These are phyloP conservation scores for Pholiota conissans DNA, from an alignment of 768 basidiomycete species.

Conservation along the genomic window DNA sequence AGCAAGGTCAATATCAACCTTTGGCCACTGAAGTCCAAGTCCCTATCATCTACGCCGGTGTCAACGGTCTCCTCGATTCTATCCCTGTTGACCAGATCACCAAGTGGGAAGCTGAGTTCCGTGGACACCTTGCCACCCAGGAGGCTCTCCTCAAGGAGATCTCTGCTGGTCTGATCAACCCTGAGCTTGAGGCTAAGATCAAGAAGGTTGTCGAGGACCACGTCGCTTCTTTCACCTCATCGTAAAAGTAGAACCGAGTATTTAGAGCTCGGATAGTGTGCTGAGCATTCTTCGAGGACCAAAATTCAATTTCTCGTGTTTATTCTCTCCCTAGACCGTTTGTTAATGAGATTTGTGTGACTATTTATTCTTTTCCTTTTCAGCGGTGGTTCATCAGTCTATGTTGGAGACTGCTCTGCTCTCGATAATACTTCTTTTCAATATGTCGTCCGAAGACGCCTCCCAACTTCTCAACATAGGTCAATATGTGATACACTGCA, in stretches of 20 bases:
- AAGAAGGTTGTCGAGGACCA: conserved; percentile 94
- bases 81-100: conserved; percentile 96
- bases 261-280: conserved; percentile 27
- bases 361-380: not conserved
- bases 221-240: conserved; percentile 76
- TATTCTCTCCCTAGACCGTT: conserved; percentile 11
- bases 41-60: conserved; percentile 99
- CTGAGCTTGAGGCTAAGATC: conserved; percentile 90
- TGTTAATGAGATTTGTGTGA: not conserved
- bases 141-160: conserved; percentile 81
- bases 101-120: conserved; percentile 92
- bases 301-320: conserved; percentile 30
- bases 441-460: too few species aligned
- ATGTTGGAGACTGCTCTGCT: too few species aligned
- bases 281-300: conserved; percentile 21
- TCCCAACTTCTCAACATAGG: too few species aligned
- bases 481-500: too few species aligned
- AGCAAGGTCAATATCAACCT: conserved; percentile 98
- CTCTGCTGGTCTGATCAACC: conserved; percentile 76
- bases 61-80: conserved; percentile 97
- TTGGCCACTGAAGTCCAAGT: conserved; percentile 95
- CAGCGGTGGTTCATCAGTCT: too few species aligned
- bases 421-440: too few species aligned
- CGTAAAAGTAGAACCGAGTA: conserved; percentile 34
- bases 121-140: conserved; percentile 82